Base-by-base conservation (phyloP, 352 stramenopile species). In the Phytopythium montanum region DNA sequence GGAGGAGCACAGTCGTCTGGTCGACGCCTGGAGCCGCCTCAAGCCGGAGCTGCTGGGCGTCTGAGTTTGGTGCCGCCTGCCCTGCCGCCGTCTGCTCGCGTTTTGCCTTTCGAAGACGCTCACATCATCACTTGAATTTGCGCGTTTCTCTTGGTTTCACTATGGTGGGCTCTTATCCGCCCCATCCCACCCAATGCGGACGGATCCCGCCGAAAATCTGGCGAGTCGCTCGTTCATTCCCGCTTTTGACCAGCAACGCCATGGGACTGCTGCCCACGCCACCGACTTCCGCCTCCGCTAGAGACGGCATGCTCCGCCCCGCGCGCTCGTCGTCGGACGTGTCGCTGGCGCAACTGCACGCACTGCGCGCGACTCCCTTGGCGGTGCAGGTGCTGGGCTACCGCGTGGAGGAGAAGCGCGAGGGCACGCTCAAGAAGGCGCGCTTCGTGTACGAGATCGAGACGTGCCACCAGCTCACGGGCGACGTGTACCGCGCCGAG, bases 361-460 rank as follows among this genome's bases (percentile, higher is more conserved):
- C 51, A 34, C n/a, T 14, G 23, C 62, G 46, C 10, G 50, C 38
- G 4, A 21, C 62, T 26, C 67, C 76, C 38, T 62, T 88, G 12
- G 65, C 77, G 1, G 80, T 86, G 46, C 80, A 85, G 31, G 76
- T 90, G 19, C 49, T 90, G 49, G 67, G 77, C 46, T 87, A 85
- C 44, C 78, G 68, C 38, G 59, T 74, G 6, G 77, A 87, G 59
- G 69, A 75, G 65, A 90, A 90, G 56, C 42, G 42, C n/a, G 59
- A 77, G 31, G 48, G 54, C 19, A 26, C 54, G 34, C 64, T 87
- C 59, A 85, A 83, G 64, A 89, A 82, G 68, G 76, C 64, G 38
- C 77, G 75, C 46, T 90, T 90, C 42, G 78, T 90, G 64, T 90
- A 88, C 69, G 75, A 87, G 61, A 83, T 90, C 60, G 80, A 90